phyloP scores from a whole-genome alignment of 805 yeast species.

The Saccharomyces jurei region DNA sequence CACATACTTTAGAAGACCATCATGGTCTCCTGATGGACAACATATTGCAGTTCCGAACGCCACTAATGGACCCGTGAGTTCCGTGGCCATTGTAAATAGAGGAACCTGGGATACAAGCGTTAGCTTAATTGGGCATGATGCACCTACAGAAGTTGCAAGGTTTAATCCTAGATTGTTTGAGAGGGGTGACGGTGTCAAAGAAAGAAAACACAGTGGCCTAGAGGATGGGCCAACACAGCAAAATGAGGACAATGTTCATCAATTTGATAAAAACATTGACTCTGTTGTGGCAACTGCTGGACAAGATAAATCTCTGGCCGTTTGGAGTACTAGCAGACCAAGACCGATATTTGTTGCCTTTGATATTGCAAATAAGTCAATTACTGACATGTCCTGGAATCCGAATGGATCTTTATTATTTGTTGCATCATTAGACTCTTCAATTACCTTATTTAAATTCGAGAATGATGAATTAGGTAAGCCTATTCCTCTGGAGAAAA shows the following conservation, averaged over 20 bases:
- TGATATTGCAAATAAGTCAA: constrained; percentile 66
- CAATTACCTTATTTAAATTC: constrained; percentile 60
- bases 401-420: constrained; percentile 71
- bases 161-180: constrained; percentile 66
- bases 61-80: constrained; percentile 71
- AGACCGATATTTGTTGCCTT: constrained; percentile 75
- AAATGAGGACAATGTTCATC: constrained; percentile 8
- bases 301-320: constrained; percentile 78
- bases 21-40: constrained; percentile 92
- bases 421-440: constrained; percentile 77
- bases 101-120: constrained; percentile 75
- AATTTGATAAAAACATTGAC: constrained; percentile 33
- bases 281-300: constrained; percentile 93
- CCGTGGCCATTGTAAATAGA: constrained; percentile 64
- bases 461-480: constrained; percentile 56
- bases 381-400: constrained; percentile 86
- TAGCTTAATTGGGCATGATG: constrained; percentile 72
- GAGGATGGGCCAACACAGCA: constrained; percentile 1
- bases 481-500: constrained; percentile 54
- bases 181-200: not conserved
- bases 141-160: constrained; percentile 74
- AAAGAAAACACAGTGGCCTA: constrained; percentile 3
- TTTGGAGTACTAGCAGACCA: constrained; percentile 76
- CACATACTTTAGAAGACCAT: constrained; percentile 75
- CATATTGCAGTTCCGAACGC: constrained; percentile 82